These are phyloP conservation scores for Skeletonema marinoi DNA, from an alignment of 108 stramenopile species.

Conservation along the genomic window DNA sequence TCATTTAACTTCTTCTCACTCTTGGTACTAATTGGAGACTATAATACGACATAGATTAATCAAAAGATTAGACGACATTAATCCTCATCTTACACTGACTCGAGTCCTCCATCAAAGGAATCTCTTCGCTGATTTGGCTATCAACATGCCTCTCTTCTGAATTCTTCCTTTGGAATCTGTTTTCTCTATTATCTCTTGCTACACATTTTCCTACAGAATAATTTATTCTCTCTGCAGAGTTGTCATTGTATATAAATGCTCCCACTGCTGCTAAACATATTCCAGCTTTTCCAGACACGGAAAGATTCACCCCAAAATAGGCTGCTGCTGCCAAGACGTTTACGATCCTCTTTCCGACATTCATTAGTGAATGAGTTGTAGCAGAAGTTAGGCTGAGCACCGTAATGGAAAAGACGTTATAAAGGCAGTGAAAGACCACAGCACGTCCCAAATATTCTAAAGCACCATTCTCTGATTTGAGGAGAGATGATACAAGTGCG, in stretches of 20 bases:
- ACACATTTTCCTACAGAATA: slow-evolving; percentile 3
- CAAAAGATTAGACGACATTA: no score
- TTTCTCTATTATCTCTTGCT: not conserved
- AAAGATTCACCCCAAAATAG: slow-evolving; percentile 7
- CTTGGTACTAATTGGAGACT: no score
- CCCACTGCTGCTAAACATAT: slow-evolving; percentile 14
- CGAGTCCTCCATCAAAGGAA: no score
- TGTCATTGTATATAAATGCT: slow-evolving; percentile 23
- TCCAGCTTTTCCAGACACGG: slow-evolving; percentile 6
- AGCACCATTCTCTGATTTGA: not conserved
- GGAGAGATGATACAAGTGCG: not conserved
- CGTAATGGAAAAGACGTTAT: slow-evolving; percentile 59
- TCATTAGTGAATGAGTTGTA: slow-evolving; percentile 55
- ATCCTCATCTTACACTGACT: no score
- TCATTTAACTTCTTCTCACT: no score
- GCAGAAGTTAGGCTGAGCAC: slow-evolving; percentile 49
- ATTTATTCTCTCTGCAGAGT: not conserved
- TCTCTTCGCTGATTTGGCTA: no score
- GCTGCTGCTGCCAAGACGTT: slow-evolving; percentile 41
- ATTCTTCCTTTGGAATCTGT: no score
- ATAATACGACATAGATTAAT: no score
- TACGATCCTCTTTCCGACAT: slow-evolving; percentile 58
- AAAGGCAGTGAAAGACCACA: slow-evolving; percentile 52
- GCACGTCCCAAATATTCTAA: slow-evolving; percentile 2
- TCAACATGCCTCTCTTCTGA: no score